A percentile compares a stretch with the other conserved stretches of the same genome.
Conservation (phyloP, 305 asterid genomes). For the Striga hermonthica region DNA sequence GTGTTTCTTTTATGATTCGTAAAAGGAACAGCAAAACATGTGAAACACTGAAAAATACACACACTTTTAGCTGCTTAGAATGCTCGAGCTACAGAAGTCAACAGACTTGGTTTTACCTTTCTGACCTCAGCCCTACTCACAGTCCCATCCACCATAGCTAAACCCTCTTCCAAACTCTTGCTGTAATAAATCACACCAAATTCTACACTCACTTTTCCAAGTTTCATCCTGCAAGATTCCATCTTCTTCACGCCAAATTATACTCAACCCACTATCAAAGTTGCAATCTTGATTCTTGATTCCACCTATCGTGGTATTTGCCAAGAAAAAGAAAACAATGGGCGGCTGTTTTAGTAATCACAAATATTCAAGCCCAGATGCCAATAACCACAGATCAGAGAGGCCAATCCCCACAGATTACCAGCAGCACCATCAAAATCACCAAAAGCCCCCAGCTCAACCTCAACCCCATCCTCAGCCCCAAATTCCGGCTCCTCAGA, state of each 20-base stretch:
- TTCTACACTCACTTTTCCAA: neutral
- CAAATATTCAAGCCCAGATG: constrained; percentile 34
- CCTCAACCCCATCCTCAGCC: constrained; percentile 44
- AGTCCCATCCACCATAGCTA: neutral
- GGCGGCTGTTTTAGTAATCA: constrained; percentile 75
- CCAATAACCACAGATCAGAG: constrained; percentile 46
- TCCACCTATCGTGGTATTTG: neutral
- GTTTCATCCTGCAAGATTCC: neutral
- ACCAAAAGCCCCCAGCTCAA: constrained; percentile 40
- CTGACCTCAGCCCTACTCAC: neutral
- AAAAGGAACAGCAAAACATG: neutral
- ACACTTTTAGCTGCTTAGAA: neutral
- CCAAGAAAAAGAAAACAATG: constrained; percentile 36
- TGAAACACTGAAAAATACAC: neutral
- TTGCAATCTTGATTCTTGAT: constrained; percentile 30
- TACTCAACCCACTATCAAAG: constrained; percentile 24
- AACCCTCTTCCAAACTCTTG: neutral
- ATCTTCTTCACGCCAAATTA: neutral
- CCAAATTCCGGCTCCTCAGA: constrained; percentile 33
- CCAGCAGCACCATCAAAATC: constrained; percentile 37
- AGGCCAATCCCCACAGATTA: constrained; percentile 4
- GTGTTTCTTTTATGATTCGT: neutral
- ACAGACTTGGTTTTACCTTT: neutral
- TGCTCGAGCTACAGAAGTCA: neutral
- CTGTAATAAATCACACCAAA: neutral